Percentiles rank a stretch among this genome's conserved stretches.
Conservation (phyloP, 768 basidiomycete genomes). For the Mycena olivaceomarginata region DNA sequence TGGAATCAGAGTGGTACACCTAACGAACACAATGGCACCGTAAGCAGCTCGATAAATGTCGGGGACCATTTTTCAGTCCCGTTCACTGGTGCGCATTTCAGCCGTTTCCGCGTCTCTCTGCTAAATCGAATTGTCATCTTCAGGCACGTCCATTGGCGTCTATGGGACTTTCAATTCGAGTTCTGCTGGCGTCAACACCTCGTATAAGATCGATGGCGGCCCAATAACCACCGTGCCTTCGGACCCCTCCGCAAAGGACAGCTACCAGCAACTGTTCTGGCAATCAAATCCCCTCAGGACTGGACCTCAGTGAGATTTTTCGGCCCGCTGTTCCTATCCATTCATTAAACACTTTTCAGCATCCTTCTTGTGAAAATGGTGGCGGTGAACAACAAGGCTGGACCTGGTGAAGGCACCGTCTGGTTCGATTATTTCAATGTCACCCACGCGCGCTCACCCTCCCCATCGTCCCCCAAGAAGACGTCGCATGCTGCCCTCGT, state of each 20-base stretch:
- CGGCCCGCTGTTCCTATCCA: background rate
- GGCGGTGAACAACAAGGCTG: background rate
- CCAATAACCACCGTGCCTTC: background rate
- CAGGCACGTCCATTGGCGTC: conserved; percentile 23
- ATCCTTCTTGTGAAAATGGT: background rate
- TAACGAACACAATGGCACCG: conserved; percentile 12
- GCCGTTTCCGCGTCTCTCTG: background rate
- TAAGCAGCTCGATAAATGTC: conserved; percentile 13
- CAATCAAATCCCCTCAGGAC: background rate
- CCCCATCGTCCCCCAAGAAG: background rate
- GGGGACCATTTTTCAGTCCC: conserved; percentile 24
- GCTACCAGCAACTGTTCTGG: background rate
- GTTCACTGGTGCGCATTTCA: conserved; percentile 17
- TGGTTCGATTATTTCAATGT: background rate
- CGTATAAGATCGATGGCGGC: conserved; percentile 23
- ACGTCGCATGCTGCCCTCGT: background rate
- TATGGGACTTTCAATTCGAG: conserved; percentile 25
- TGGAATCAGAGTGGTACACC: conserved; percentile 18
- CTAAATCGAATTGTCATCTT: background rate
- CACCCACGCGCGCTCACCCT: background rate
- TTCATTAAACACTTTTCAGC: background rate
- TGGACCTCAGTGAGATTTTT: background rate
- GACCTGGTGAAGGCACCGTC: background rate
- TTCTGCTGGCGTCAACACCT: conserved; percentile 11
- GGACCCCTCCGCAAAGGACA: background rate